A percentile compares a stretch with the other conserved stretches of the same genome.
Conservation (phyloP, 1,284 basidiomycete species). For the Neolentinus lepideus region DNA sequence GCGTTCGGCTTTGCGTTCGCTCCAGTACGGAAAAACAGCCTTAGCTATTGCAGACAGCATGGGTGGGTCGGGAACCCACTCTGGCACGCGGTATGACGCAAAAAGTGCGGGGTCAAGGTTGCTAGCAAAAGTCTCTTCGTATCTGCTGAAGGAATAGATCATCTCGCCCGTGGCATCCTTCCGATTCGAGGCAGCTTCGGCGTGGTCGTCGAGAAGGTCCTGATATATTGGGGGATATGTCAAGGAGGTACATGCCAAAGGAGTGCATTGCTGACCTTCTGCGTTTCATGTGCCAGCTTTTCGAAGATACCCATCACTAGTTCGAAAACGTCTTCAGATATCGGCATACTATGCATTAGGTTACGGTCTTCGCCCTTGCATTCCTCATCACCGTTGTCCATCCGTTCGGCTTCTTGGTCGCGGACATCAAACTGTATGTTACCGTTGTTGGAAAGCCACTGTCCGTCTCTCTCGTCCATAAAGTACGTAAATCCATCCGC, state of each 20-base stretch:
- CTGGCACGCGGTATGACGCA: slow-evolving; percentile 53
- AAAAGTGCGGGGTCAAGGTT: slow-evolving; percentile 53
- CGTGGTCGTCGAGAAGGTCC: slow-evolving; percentile 51
- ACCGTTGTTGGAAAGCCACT: slow-evolving; percentile 92
- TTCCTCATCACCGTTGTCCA: too few species aligned
- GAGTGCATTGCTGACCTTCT: slow-evolving; percentile 77
- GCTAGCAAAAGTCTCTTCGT: slow-evolving; percentile 64
- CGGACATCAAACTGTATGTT: slow-evolving; percentile 82
- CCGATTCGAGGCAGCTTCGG: slow-evolving; percentile 53
- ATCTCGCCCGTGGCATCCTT: too few species aligned
- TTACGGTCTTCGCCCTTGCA: slow-evolving; percentile 59
- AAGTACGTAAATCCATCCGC: slow-evolving; percentile 76
- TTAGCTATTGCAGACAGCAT: slow-evolving; percentile 58
- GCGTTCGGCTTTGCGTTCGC: slow-evolving; percentile 65
- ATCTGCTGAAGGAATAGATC: slow-evolving; percentile 57
- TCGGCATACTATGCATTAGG: slow-evolving; percentile 45
- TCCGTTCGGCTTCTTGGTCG: slow-evolving; percentile 53
- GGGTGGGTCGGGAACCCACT: slow-evolving; percentile 50
- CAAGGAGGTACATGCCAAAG: neutral
- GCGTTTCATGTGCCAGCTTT: slow-evolving; percentile 84
- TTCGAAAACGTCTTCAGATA: slow-evolving; percentile 91
- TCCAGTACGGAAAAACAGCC: slow-evolving; percentile 78
- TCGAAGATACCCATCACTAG: slow-evolving; percentile 94
- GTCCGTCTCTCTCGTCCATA: slow-evolving; percentile 95
- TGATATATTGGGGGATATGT: slow-evolving; percentile 5